These are phyloP conservation scores for Phaeoacremonium minimum DNA, from an alignment of 2,329 filamentous ascomycete species.

Conservation along the genomic window DNA sequence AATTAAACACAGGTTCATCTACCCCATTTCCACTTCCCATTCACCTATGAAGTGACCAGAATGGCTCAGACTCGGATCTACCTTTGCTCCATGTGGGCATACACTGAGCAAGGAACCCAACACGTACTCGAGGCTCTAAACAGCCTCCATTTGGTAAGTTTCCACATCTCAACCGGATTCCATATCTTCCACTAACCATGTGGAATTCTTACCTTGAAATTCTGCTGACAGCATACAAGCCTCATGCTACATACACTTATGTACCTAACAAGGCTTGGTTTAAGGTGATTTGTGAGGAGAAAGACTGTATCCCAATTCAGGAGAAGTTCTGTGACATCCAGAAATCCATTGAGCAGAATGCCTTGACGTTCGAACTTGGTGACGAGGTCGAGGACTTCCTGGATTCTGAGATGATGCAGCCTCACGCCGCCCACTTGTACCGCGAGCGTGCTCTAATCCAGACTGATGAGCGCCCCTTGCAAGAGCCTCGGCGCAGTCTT, in stretches of 20 bases:
- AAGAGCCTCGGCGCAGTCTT: no score
- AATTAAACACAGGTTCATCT: no score
- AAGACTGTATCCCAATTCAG: background rate
- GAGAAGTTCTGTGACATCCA: background rate
- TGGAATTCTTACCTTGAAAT: background rate
- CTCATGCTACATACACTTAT: constrained; percentile 14
- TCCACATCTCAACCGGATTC: background rate
- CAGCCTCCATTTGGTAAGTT: constrained; percentile 8
- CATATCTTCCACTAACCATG: background rate
- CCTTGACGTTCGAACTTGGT: no score
- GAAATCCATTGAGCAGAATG: no score
- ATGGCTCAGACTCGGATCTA: no score
- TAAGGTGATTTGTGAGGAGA: constrained; percentile 4
- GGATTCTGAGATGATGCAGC: no score
- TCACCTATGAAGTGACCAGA: no score
- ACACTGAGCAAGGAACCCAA: constrained; percentile 13
- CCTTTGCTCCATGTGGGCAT: constrained; percentile 21
- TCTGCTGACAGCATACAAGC: background rate
- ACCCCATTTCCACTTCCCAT: no score
- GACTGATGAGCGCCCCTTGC: no score
- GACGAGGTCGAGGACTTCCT: no score
- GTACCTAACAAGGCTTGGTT: constrained; percentile 8
- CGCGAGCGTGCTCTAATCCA: no score
- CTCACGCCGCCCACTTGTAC: no score
- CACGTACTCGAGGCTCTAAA: constrained; percentile 14